These are phyloP conservation scores for Termitomyces sp. DNA, from an alignment of 768 basidiomycete species.

Conservation along the genomic window DNA sequence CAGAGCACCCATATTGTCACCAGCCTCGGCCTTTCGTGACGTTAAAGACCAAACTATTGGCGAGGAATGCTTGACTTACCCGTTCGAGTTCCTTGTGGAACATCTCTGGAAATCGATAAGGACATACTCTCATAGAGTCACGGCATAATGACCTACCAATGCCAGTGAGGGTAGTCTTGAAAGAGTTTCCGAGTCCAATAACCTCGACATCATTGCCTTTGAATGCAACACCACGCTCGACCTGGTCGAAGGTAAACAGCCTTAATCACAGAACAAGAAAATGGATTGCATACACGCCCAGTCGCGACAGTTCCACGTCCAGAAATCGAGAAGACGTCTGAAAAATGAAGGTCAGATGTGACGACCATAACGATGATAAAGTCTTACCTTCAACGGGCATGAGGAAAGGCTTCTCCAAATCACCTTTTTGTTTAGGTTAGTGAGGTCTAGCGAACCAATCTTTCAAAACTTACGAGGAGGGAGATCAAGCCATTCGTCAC, in stretches of 20 bases:
- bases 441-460: not conserved
- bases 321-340: slow-evolving; percentile 93
- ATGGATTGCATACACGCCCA: slow-evolving; percentile 58
- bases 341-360: not conserved
- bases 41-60: not conserved
- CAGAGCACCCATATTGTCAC: slow-evolving; percentile 98
- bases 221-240: slow-evolving; percentile 85
- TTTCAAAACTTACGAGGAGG: slow-evolving; percentile 63
- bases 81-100: slow-evolving; percentile 99
- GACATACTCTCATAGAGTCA: not conserved
- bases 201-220: slow-evolving; percentile 96
- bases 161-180: slow-evolving; percentile 95
- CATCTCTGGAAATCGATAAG: slow-evolving; percentile 63
- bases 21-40: slow-evolving; percentile 74
- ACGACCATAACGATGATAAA: not conserved
- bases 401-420: slow-evolving; percentile 96
- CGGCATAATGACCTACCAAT: slow-evolving; percentile 50
- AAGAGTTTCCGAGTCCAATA: slow-evolving; percentile 69
- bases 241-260: slow-evolving; percentile 32
- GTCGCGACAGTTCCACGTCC: slow-evolving; percentile 98
- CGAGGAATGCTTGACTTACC: slow-evolving; percentile 32
- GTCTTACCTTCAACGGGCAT: slow-evolving; percentile 80
- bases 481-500: slow-evolving; percentile 92
- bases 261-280: not conserved
- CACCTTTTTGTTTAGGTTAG: slow-evolving; percentile 45